Base-by-base conservation (phyloP, 202 grass and related monocot genomes). In the Zizania palustris region DNA sequence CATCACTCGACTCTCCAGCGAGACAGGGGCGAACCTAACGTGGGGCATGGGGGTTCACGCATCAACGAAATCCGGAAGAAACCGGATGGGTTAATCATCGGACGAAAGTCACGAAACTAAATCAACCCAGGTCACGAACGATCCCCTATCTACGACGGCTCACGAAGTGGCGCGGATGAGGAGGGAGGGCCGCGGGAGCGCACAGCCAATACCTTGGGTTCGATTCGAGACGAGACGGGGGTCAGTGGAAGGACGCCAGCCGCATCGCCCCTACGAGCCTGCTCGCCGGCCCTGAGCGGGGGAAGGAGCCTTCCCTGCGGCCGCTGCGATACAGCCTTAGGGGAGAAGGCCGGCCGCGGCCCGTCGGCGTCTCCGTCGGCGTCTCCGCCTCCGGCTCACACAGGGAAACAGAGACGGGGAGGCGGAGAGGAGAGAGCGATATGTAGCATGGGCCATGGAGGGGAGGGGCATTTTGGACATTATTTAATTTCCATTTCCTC, bases 1-100 rank as follows among this genome's bases (percentile, higher is more conserved):
- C 58, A 44, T 54, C 71, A 84, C 60, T 57, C 81, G 45, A 66
- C 5, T 35, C 21, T 49, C 71, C 81, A 76, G 59, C 37, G 50
- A 64, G 21, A 40, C 50, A n/a, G 14, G 50, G 50, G 15, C 5
- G 48, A 50, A 50, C 13, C 50, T 54, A 54, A 19, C 50, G 50
- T 19, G 0, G n/a, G 16, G 0, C 50, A 54, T 18, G 50, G 16
- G 50, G 50, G 50, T 18, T 54, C 6, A 54, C 16, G 50, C 50
- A 54, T 8, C 50, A 54, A 54, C 6, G 16, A 19, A 54, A 54
- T 54, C 50, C 50, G n/a, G n/a, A 54, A 7, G 6, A 54, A 54
- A 19, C 50, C 3, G 50, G 6, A 19, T 54, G 3, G 7, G 6
- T 11, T 18, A 2, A 19, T 54, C 8, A 19, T 54, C 8, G 45